Conservation (phyloP, 2,329 filamentous ascomycete genomes). For the Aaosphaeria arxii region DNA sequence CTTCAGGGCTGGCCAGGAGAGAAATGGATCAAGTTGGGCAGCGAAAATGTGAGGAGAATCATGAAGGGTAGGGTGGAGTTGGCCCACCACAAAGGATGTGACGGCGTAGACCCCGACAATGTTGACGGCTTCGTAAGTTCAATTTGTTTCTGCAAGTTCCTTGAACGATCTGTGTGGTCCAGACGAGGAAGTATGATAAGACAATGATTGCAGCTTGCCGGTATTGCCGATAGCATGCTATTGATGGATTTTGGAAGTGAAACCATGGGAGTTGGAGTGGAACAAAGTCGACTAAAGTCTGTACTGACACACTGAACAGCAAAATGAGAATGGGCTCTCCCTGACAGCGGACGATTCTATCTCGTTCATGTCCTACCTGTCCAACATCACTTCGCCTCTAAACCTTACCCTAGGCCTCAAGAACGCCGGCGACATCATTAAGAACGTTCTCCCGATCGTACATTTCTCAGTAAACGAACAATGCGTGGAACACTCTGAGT, state of each 20-base stretch:
- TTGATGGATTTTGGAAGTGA: no score
- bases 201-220: not conserved
- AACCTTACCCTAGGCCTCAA: constrained; percentile 66
- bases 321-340: constrained; percentile 60
- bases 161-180: not conserved
- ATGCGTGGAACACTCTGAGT: constrained; percentile 61
- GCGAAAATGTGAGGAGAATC: constrained; percentile 58
- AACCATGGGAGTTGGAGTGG: no score
- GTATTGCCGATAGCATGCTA: not conserved
- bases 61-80: constrained; percentile 61
- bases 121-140: constrained; percentile 60
- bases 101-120: constrained; percentile 70
- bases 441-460: constrained; percentile 48
- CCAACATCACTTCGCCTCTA: constrained; percentile 50
- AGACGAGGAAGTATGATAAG: not conserved
- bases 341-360: constrained; percentile 58
- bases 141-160: not conserved
- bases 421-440: constrained; percentile 63
- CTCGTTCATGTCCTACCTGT: constrained; percentile 60
- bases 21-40: constrained; percentile 62
- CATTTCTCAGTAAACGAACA: constrained; percentile 71
- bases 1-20: constrained; percentile 66
- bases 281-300: no score
- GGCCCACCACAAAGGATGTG: constrained; percentile 61
- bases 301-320: constrained; percentile 12